phyloP scores from a whole-genome alignment of 1,284 basidiomycete genomes.

The Trichosporon ovoides region DNA sequence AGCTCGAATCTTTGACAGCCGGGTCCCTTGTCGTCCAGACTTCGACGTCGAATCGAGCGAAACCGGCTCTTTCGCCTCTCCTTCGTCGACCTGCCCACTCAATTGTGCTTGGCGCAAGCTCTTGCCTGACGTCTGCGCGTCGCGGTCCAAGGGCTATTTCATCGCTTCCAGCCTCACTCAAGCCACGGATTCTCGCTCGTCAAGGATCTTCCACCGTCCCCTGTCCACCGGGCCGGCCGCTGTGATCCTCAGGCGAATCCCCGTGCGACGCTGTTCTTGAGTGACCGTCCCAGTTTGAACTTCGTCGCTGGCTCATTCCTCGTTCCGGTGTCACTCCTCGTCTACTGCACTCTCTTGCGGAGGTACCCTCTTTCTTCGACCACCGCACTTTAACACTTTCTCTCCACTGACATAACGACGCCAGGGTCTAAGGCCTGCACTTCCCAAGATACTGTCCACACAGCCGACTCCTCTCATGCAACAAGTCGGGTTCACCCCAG shows the following conservation, averaged over 20 bases:
- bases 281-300: background rate
- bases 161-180: background rate
- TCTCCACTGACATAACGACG: background rate
- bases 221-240: background rate
- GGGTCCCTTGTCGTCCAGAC: too few species aligned
- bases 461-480: background rate
- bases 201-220: background rate
- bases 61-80: too few species aligned
- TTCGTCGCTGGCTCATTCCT: background rate
- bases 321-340: background rate
- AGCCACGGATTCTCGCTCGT: background rate
- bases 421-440: background rate
- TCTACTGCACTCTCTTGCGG: background rate
- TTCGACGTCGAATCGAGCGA: too few species aligned
- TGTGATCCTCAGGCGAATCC: background rate
- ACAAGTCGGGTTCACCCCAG: constrained; percentile 1
- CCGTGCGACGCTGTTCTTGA: background rate
- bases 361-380: too few species aligned
- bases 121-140: background rate
- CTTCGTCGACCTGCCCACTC: background rate
- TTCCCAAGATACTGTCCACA: background rate
- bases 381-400: background rate
- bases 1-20: too few species aligned
- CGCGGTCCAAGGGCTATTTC: background rate
- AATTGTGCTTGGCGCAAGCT: background rate